Percentiles rank a stretch among this genome's conserved stretches.
phyloP scores from a whole-genome alignment of 169 alveolate genomes.

The Plasmodium berghei region DNA sequence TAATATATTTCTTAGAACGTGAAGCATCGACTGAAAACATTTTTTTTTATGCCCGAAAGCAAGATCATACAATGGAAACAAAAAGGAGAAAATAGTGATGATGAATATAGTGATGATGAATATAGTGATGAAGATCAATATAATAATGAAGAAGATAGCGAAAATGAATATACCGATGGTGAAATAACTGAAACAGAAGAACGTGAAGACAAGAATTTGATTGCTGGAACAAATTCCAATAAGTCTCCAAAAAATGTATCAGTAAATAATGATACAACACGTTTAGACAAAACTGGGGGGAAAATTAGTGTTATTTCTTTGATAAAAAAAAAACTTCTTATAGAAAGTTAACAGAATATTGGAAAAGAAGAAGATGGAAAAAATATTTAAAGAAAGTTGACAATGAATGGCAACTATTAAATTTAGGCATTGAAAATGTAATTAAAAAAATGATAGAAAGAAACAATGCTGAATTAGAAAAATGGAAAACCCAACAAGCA shows the following conservation, averaged over 20 bases:
- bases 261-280: neutral
- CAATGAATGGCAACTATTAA: constrained; percentile 35
- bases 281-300: neutral
- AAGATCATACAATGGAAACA: neutral
- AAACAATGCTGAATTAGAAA: constrained; percentile 7
- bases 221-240: too few relatives aligned
- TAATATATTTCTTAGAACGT: neutral
- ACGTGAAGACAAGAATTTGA: too few relatives aligned
- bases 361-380: constrained; percentile 37
- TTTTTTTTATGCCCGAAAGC: neutral
- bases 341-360: neutral
- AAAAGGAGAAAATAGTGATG: neutral
- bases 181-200: too few relatives aligned
- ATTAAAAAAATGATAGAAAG: constrained; percentile 17
- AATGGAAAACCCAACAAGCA: constrained; percentile 7
- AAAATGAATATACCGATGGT: neutral
- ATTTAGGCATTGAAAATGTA: constrained; percentile 19
- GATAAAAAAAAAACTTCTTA: neutral
- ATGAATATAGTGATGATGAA: constrained; percentile 4
- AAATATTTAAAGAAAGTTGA: constrained; percentile 10
- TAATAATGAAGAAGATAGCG: neutral
- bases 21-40: neutral
- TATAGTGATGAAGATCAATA: constrained; percentile 1
- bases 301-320: neutral
- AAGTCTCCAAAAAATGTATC: neutral